phyloP scores from a whole-genome alignment of 352 stramenopile species.

The Globisporangium nodosum region DNA sequence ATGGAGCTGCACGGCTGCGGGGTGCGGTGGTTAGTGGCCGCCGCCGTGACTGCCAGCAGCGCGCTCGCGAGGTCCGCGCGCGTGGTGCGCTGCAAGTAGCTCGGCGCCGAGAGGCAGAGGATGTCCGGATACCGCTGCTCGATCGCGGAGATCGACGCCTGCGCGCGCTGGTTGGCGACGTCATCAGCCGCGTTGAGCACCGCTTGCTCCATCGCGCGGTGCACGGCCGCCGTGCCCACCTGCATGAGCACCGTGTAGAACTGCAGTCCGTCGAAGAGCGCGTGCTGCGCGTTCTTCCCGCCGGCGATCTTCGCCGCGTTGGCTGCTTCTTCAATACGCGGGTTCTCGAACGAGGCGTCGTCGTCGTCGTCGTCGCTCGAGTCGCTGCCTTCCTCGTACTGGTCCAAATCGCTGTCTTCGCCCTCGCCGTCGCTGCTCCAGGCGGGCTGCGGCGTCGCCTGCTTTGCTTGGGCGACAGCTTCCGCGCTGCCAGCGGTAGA shows the following conservation, averaged over 20 bases:
- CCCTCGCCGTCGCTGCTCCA: neutral
- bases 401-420: neutral
- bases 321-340: neutral
- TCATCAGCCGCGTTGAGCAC: slow-evolving; percentile 28
- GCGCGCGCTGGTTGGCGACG: slow-evolving; percentile 20
- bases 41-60: slow-evolving; percentile 8
- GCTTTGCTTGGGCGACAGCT: neutral
- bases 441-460: slow-evolving; percentile 1
- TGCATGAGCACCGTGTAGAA: slow-evolving; percentile 58
- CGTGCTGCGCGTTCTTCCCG: slow-evolving; percentile 15
- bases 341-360: slow-evolving; percentile 6
- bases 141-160: slow-evolving; percentile 54
- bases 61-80: slow-evolving; percentile 13
- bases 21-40: slow-evolving; percentile 4
- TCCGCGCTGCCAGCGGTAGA: neutral
- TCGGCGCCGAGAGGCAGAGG: slow-evolving; percentile 32
- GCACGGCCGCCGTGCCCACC: slow-evolving; percentile 29
- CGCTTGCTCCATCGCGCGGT: slow-evolving; percentile 29
- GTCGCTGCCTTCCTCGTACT: neutral
- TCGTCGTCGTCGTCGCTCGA: neutral
- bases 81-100: slow-evolving; percentile 8
- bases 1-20: slow-evolving; percentile 9
- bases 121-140: slow-evolving; percentile 61
- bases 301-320: slow-evolving; percentile 3
- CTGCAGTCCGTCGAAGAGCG: slow-evolving; percentile 52